phyloP scores from a whole-genome alignment of 2,329 filamentous ascomycete species.

The Trichophyton benhamiae region DNA sequence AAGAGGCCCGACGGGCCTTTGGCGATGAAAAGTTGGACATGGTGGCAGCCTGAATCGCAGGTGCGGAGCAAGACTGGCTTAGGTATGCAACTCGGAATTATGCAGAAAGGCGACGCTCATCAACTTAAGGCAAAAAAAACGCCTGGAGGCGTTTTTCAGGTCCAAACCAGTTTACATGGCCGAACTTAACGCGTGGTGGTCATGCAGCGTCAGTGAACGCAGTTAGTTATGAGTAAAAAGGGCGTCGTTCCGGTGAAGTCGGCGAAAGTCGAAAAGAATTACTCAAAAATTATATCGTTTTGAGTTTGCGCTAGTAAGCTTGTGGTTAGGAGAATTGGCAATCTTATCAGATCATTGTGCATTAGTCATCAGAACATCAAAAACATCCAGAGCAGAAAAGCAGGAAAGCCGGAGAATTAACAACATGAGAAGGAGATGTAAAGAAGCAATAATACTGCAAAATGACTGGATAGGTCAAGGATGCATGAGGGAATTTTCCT shows the following conservation, averaged over 20 bases:
- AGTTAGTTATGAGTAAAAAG: too few species aligned
- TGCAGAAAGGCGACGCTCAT: background rate
- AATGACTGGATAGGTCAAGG: too few species aligned
- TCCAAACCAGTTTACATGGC: background rate
- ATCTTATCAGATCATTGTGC: background rate
- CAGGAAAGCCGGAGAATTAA: background rate
- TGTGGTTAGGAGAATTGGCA: background rate
- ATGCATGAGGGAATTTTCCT: background rate
- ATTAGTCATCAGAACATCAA: background rate
- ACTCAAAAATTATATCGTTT: background rate
- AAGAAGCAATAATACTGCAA: background rate
- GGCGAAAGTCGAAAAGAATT: background rate
- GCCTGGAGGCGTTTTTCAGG: background rate
- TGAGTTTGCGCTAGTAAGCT: background rate
- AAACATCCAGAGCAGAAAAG: background rate
- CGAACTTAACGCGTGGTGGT: background rate
- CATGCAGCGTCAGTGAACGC: background rate
- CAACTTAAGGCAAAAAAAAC: background rate
- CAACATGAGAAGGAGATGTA: background rate
- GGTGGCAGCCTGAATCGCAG: background rate
- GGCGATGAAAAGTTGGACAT: constrained; percentile 2
- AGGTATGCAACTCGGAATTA: background rate
- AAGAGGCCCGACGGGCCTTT: constrained; percentile 7
- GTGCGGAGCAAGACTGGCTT: background rate
- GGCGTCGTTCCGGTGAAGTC: background rate